Percentiles rank a stretch among this genome's conserved stretches.
Conservation (phyloP, 73 alveolate species). For the Symbiodinium pilosum region DNA sequence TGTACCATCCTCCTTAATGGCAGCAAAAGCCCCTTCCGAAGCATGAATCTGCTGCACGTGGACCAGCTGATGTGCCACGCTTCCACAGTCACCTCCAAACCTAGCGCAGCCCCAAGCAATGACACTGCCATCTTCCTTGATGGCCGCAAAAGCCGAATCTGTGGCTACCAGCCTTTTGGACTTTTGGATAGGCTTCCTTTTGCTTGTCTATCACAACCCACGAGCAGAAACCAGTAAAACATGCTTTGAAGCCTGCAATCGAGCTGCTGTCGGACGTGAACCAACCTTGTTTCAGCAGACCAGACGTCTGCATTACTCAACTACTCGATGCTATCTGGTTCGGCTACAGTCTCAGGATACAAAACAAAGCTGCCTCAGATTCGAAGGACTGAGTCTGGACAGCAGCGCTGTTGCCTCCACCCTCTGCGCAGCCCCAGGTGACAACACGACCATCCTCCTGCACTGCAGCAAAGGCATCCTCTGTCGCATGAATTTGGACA, state of each 20-base stretch:
- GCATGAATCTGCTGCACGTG: constrained; percentile 43
- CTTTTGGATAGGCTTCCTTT: no score
- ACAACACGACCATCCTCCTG: constrained; percentile 11
- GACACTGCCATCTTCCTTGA: constrained; percentile 26
- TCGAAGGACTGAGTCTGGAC: not conserved
- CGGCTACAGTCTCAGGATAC: no score
- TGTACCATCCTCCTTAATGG: constrained; percentile 36
- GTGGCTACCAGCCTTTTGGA: constrained; percentile 9
- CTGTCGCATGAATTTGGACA: constrained; percentile 44
- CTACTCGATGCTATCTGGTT: no score
- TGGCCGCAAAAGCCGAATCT: constrained; percentile 56
- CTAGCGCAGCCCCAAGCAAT: constrained; percentile 25
- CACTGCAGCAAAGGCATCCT: constrained; percentile 53
- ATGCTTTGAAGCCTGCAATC: no score
- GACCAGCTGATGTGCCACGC: not conserved
- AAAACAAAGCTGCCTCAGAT: no score
- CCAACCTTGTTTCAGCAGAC: not conserved
- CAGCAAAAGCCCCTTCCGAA: constrained; percentile 65
- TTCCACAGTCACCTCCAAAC: not conserved
- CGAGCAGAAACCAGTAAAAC: no score
- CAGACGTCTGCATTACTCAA: no score
- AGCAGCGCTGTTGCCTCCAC: not conserved
- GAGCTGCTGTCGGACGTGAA: not conserved
- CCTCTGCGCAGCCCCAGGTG: constrained; percentile 30
- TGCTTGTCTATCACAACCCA: no score